Evolutionary conservation across 192 early-diverging fungal genomes (phyloP), one percentile per base, ranked within the genome.

Genomic region (Dissophora globulifera): DNA sequence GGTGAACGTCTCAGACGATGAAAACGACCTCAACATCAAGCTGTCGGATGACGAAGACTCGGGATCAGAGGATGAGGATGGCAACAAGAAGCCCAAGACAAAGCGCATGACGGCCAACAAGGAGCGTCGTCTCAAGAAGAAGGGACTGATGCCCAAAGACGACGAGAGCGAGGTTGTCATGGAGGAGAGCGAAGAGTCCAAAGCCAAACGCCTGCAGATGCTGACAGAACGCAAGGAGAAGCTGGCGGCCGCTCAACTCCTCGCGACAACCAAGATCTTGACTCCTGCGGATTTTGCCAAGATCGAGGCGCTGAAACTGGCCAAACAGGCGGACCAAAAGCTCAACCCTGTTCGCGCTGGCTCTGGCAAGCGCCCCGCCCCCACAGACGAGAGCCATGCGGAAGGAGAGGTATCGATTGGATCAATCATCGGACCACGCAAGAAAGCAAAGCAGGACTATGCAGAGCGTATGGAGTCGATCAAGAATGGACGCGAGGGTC

Each of bases 231-330:
- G 87, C 55, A 66, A 79, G 17, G 79, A 81, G 40, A 83, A 79
- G 53, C 32, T 84, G 61, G 83, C 84, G 22, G 81, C 72, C 11
- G 75, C 78, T 9, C 67, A 80, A 42, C 79, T 79, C 54, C 27
- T 84, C 55, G 82, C 84, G 7, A 83, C 79, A 4, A 81, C 80
- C 40, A 83, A 89, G 69, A 93, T 98, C 54, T 84, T 96, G 48
- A 96, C 95, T 41, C 90, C 92, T 31, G 92, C 94, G 26, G 97
- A 99, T 84, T 98, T 98, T 81, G 89, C 85, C 25, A 89, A 86
- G 54, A 88, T 99, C 64, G 83, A 92, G 51, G 88, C 90, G 61
- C 84, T 95, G 27, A 92, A 90, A 69, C 80, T 86, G 51, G 78
- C 89, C 25, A 71, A 86, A 46, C 89, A 93, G 57, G 85, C 86